Conservation (phyloP, 345 rosid species). For the Psidium friedrichsthalianum region DNA sequence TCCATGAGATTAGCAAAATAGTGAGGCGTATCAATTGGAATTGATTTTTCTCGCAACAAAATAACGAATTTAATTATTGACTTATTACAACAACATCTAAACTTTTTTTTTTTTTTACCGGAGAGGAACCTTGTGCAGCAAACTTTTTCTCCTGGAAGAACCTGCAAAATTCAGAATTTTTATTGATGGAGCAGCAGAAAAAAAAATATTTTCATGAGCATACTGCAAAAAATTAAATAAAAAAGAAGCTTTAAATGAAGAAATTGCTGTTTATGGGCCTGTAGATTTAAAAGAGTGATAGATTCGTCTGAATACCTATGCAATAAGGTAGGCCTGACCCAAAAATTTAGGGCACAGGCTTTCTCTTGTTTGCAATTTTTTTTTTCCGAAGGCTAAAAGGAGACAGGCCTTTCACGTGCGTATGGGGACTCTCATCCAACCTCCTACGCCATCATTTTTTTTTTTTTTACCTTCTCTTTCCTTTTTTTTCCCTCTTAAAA, state of each 20-base stretch:
- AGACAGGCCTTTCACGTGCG: neutral
- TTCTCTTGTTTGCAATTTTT: neutral
- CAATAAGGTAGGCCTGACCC: neutral
- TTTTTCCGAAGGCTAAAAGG: neutral
- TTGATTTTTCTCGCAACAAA: neutral
- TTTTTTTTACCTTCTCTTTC: neutral
- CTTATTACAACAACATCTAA: neutral
- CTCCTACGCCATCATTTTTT: neutral
- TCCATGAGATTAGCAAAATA: neutral
- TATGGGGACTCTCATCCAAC: neutral
- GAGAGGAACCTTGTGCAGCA: neutral
- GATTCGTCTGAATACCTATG: neutral
- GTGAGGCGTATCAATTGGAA: neutral
- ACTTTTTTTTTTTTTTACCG: too few species aligned
- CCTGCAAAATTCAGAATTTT: neutral
- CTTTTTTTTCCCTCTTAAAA: fast-evolving
- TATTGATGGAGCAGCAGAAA: neutral
- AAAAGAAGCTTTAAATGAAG: neutral
- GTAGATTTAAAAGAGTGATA: neutral
- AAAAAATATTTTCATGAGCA: neutral
- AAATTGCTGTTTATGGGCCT: neutral
- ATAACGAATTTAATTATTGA: neutral
- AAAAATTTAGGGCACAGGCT: neutral
- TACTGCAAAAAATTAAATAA: too few species aligned
- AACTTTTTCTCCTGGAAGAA: neutral